Evolutionary conservation across 2,329 filamentous ascomycete species (phyloP).

Genomic region (Pseudopithomyces chartarum): DNA sequence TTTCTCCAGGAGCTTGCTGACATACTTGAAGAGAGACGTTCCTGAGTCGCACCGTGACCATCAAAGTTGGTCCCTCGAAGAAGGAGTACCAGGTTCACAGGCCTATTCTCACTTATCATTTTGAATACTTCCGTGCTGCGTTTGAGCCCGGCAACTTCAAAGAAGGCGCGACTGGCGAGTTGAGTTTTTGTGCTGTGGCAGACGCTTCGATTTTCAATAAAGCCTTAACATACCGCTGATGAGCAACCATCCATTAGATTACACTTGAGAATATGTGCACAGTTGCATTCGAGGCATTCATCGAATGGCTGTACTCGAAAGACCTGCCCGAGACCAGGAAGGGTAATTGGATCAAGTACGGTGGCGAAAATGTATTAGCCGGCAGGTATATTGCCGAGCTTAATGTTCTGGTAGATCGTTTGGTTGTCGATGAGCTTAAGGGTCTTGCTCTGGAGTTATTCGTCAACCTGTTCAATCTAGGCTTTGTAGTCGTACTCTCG

Average conservation of each 20-base stretch:
- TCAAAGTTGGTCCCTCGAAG: slow-evolving; percentile 10
- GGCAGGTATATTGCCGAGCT: slow-evolving; percentile 2
- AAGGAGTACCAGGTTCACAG: slow-evolving; percentile 11
- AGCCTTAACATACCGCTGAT: neutral
- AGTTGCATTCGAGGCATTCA: neutral
- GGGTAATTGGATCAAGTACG: neutral
- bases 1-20: neutral
- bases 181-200: slow-evolving; percentile 1
- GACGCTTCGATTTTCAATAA: neutral
- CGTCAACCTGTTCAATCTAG: neutral
- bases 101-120: slow-evolving; percentile 13
- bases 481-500: neutral
- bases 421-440: neutral
- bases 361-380: neutral
- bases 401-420: slow-evolving; percentile 13
- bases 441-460: neutral
- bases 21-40: neutral
- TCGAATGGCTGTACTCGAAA: neutral
- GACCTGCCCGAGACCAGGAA: neutral
- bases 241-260: neutral
- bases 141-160: slow-evolving; percentile 10
- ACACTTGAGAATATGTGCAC: no score
- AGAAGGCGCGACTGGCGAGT: slow-evolving; percentile 8
- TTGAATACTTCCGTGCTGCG: slow-evolving; percentile 15
- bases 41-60: neutral